These are phyloP conservation scores for Pestalotiopsis sp. DNA, from an alignment of 2,329 filamentous ascomycete genomes.

Conservation along the genomic window DNA sequence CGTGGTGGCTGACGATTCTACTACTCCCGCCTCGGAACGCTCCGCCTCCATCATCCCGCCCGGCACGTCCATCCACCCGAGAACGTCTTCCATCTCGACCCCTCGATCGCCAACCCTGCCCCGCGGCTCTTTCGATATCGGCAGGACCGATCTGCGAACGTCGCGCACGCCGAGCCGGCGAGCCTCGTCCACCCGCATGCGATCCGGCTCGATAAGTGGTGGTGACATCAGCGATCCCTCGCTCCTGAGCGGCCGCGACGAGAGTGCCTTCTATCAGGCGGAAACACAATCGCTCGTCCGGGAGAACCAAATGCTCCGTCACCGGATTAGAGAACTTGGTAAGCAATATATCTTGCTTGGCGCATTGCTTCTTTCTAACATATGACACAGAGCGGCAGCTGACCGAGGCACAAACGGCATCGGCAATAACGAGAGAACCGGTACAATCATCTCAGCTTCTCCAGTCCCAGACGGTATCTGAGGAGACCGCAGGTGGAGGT, in stretches of 20 bases:
- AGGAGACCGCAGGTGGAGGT: constrained; percentile 31
- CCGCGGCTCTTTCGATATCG: constrained; percentile 62
- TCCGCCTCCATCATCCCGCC: constrained; percentile 38
- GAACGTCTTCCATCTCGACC: constrained; percentile 44
- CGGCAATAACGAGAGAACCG: constrained; percentile 47
- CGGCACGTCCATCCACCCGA: constrained; percentile 37
- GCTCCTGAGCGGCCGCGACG: constrained; percentile 68
- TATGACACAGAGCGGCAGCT: constrained; percentile 52
- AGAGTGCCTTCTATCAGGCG: constrained; percentile 79
- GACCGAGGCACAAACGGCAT: constrained; percentile 41
- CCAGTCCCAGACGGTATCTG: constrained; percentile 47
- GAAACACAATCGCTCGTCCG: constrained; percentile 78
- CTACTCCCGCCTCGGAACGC: constrained; percentile 48
- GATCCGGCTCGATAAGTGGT: constrained; percentile 60
- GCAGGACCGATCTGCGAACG: constrained; percentile 57
- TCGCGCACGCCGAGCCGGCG: constrained; percentile 63
- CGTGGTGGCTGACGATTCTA: constrained; percentile 54
- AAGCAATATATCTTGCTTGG: constrained; percentile 26
- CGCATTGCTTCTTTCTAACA: neutral
- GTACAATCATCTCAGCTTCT: constrained; percentile 51
- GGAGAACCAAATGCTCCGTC: constrained; percentile 82
- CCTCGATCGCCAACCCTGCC: constrained; percentile 54
- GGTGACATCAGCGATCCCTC: constrained; percentile 61
- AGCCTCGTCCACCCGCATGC: constrained; percentile 56
- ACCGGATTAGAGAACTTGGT: constrained; percentile 76